phyloP scores from a whole-genome alignment of 805 yeast genomes.

The Brettanomyces anomalus region DNA sequence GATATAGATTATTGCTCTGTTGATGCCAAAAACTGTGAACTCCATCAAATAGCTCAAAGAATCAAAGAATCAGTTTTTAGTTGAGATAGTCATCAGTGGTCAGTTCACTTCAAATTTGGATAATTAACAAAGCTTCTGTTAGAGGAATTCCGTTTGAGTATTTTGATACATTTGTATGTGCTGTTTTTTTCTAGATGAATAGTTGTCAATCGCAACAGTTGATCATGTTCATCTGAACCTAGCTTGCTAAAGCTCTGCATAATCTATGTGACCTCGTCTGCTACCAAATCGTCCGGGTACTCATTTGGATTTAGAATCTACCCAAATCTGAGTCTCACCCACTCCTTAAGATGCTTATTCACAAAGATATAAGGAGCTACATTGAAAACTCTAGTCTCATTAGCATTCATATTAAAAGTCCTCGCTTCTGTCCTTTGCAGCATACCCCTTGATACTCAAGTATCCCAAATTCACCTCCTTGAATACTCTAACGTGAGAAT shows the following conservation, averaged over 20 bases:
- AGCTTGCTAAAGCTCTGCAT: conserved; percentile 4
- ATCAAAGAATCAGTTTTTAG: not conserved
- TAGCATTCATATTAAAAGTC: too few species aligned
- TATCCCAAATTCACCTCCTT: conserved; percentile 19
- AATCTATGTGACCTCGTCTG: conserved; percentile 1
- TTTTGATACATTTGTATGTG: conserved; percentile 13
- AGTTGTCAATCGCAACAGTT: conserved; percentile 9
- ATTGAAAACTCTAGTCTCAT: too few species aligned
- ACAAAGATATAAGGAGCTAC: too few species aligned
- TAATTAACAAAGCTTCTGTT: conserved; percentile 7
- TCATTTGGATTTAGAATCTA: conserved; percentile 8
- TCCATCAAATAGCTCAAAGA: conserved; percentile 1
- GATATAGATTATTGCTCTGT: not conserved
- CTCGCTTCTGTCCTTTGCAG: too few species aligned
- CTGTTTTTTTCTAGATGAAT: conserved; percentile 15
- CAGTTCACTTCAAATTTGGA: not conserved
- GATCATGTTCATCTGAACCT: conserved; percentile 3
- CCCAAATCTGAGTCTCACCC: conserved; percentile 7
- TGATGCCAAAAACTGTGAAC: not conserved
- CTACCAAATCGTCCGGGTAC: conserved; percentile 10
- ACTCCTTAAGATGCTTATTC: conserved; percentile 8
- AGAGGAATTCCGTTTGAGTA: conserved; percentile 21
- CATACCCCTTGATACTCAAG: conserved; percentile 18
- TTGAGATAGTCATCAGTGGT: too few species aligned
- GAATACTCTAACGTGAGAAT: conserved; percentile 10